Conservation (phyloP, 1,139 yeast genomes). For the Debaryomycetaceae sp. region DNA sequence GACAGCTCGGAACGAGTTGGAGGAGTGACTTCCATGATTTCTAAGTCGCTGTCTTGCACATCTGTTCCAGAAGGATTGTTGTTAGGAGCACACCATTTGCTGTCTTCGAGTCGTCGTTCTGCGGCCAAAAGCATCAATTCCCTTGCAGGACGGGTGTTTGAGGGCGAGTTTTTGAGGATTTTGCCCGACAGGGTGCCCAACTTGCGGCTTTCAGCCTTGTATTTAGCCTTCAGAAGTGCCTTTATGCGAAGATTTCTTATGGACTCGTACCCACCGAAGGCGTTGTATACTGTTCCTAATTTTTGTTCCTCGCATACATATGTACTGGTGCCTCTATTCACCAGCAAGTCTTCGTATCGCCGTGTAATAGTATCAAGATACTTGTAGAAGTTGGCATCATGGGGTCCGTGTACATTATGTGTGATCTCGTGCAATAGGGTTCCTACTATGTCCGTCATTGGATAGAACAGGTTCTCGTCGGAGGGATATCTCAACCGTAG, state of each 20-base stretch:
- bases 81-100: constrained; percentile 46
- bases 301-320: constrained; percentile 51
- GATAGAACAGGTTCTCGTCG: constrained; percentile 56
- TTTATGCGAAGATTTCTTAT: constrained; percentile 38
- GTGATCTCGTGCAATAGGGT: constrained; percentile 87
- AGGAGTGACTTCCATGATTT: constrained; percentile 19
- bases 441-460: constrained; percentile 68
- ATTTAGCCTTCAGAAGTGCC: constrained; percentile 35
- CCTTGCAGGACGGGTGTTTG: constrained; percentile 24
- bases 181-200: constrained; percentile 22
- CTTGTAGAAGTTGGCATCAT: constrained; percentile 67
- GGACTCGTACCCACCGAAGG: constrained; percentile 18
- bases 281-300: constrained; percentile 38
- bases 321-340: constrained; percentile 9
- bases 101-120: constrained; percentile 56
- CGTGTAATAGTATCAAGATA: constrained; percentile 59
- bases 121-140: constrained; percentile 66
- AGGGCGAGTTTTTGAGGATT: constrained; percentile 13
- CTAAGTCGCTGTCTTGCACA: constrained; percentile 34
- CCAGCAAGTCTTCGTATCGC: constrained; percentile 54
- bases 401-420: constrained; percentile 80
- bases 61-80: constrained; percentile 4
- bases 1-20: no score
- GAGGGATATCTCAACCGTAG: constrained; percentile 63
- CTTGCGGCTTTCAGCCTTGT: constrained; percentile 36